These are phyloP conservation scores for Aspergillus amoenus DNA, from an alignment of 2,329 filamentous ascomycete species.

Conservation along the genomic window DNA sequence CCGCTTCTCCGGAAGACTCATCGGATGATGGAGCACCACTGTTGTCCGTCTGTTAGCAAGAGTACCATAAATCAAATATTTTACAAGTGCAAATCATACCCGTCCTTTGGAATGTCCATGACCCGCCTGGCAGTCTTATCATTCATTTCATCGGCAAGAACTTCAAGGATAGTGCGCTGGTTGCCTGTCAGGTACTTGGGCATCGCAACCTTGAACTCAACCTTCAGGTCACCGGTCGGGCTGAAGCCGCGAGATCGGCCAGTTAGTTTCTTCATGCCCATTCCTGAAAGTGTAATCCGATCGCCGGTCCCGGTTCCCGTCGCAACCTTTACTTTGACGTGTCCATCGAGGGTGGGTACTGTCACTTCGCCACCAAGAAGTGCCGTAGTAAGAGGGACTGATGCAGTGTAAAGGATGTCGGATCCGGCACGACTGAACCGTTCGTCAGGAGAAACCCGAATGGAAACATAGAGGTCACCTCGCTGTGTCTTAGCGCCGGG, in stretches of 20 bases:
- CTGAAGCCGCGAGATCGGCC: constrained; percentile 56
- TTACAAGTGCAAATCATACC: constrained; percentile 43
- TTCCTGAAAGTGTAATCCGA: constrained; percentile 80
- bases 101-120: constrained; percentile 72
- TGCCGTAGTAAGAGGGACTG: constrained; percentile 88
- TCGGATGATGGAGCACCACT: constrained; percentile 23
- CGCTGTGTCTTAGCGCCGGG: constrained; percentile 64
- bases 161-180: constrained; percentile 89
- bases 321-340: constrained; percentile 85
- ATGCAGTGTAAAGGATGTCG: constrained; percentile 89
- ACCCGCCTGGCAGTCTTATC: constrained; percentile 89
- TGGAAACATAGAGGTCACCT: constrained; percentile 88
- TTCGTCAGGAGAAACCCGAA: constrained; percentile 83
- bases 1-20: constrained; percentile 42
- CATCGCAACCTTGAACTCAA: constrained; percentile 94
- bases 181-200: constrained; percentile 91
- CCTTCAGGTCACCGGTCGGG: constrained; percentile 76
- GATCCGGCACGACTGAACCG: constrained; percentile 86
- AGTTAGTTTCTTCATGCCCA: constrained; percentile 88
- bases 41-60: constrained; percentile 1
- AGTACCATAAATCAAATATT: background rate
- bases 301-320: constrained; percentile 93
- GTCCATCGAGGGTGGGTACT: constrained; percentile 85
- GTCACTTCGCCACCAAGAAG: constrained; percentile 85
- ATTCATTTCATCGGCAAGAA: constrained; percentile 93